Percentiles rank a stretch among this genome's conserved stretches.
Conservation (phyloP, 1,284 basidiomycete species). For the Somion occarium region DNA sequence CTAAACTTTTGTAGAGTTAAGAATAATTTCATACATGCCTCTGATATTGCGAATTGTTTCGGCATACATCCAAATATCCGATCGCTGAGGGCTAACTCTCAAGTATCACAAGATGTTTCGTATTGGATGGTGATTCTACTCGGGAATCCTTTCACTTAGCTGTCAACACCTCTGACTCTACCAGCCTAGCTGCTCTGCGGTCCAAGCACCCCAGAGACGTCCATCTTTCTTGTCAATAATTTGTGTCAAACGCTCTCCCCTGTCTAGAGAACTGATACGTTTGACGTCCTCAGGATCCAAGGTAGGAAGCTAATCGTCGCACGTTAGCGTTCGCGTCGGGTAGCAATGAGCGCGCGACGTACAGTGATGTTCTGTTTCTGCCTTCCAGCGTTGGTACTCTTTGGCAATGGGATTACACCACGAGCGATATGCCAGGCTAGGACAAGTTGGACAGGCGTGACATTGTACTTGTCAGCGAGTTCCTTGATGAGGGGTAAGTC, state of each 20-base stretch:
- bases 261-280: conserved; percentile 53
- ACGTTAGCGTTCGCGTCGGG: too few relatives aligned
- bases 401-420: conserved; percentile 35
- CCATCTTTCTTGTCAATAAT: conserved; percentile 28
- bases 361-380: conserved; percentile 43
- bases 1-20: too few relatives aligned
- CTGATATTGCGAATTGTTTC: too few relatives aligned
- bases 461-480: conserved; percentile 39
- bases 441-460: conserved; percentile 36
- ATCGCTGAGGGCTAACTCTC: too few relatives aligned
- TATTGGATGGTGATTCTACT: too few relatives aligned
- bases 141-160: too few relatives aligned
- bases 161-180: too few relatives aligned
- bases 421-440: conserved; percentile 43
- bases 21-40: too few relatives aligned
- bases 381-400: conserved; percentile 34
- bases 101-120: too few relatives aligned
- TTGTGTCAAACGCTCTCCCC: conserved; percentile 30
- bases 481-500: conserved; percentile 35
- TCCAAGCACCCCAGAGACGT: conserved; percentile 40
- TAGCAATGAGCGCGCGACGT: conserved; percentile 15
- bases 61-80: too few relatives aligned
- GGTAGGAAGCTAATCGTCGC: conserved; percentile 39
- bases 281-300: conserved; percentile 39
- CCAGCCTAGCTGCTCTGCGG: conserved; percentile 47